Percentiles rank a stretch among this genome's conserved stretches.
These are phyloP conservation scores for Myxozyma udenii DNA, from an alignment of 805 yeast genomes.

Conservation along the genomic window DNA sequence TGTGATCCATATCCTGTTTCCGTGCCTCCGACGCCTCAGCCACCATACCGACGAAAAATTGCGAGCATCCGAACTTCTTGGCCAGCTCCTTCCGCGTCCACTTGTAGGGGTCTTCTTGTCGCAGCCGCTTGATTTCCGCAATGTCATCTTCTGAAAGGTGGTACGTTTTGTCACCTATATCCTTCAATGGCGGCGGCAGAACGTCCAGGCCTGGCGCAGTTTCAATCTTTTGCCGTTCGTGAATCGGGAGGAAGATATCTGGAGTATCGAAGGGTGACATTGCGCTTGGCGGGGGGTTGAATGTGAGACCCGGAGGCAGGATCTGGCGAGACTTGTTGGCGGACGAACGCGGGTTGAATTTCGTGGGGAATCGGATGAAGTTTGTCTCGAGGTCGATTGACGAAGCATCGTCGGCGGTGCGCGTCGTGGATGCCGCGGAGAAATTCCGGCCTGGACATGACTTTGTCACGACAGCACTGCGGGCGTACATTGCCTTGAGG, in stretches of 20 bases:
- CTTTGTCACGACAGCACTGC: too few relatives aligned
- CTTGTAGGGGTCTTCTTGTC: constrained; percentile 55
- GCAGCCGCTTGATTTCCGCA: constrained; percentile 53
- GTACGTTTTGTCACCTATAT: constrained; percentile 45
- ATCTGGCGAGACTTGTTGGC: constrained; percentile 61
- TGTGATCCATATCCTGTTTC: constrained; percentile 45
- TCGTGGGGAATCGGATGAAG: constrained; percentile 46
- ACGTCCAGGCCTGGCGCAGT: constrained; percentile 14
- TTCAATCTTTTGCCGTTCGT: constrained; percentile 45
- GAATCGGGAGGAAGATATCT: constrained; percentile 58
- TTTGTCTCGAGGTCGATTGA: constrained; percentile 15
- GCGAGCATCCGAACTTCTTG: constrained; percentile 53
- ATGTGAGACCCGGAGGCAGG: constrained; percentile 58
- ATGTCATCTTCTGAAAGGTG: constrained; percentile 58
- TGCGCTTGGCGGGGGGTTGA: constrained; percentile 64
- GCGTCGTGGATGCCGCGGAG: too few relatives aligned
- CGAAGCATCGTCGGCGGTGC: too few relatives aligned
- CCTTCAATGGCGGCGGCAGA: constrained; percentile 41
- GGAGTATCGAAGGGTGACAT: constrained; percentile 60
- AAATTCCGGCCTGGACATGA: too few relatives aligned
- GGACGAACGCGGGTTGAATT: constrained; percentile 60
- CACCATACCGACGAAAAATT: constrained; percentile 52
- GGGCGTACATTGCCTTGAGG: too few relatives aligned
- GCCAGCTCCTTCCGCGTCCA: constrained; percentile 67
- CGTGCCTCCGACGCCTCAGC: constrained; percentile 46